Base-by-base conservation (phyloP, 192 early-diverging fungal genomes). In the Umbelopsis ramanniana region DNA sequence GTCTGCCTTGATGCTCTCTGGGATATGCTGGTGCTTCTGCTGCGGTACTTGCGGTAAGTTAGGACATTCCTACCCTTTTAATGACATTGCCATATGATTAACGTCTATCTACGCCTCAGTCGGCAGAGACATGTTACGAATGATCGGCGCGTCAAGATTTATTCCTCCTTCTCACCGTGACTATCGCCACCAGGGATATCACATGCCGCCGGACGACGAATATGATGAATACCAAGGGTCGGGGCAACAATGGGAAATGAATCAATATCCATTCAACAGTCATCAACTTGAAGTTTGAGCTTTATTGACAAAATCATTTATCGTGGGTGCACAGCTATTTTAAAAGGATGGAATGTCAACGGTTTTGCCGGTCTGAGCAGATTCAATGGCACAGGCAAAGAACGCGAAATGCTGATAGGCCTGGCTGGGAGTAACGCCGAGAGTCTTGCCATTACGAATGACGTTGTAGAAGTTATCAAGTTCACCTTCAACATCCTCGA, bases 341-440 rank as follows among this genome's bases (percentile, higher is more conserved):
- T 63, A 63, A 26, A 63, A 12, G 33, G 57, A 35, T 63, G 57
- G 57, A 29, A 63, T 19, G 17, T 71, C 50, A 45, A 71, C 69
- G 23, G 14, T 15, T 33, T 71, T 71, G 11, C 69, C 73, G 4
- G 72, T 66, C 38, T 79, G 67, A 3, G 75, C 74, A 54, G 74
- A 73, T 45, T 80, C 72, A 52, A 80, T 23, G 24, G 74, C 79
- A 29, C 74, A 63, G 17, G 70, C 75, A 71, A 80, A 54, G 24
- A 76, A 72, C 1, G 79, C 79, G 29, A 80, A 72, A 71, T 80
- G 79, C 45, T 80, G 79, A 55, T 70, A 80, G 4, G 71, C 74
- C 14, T 76, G 74, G 15, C 73, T 75, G 9, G 67, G 26, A 66
- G 67, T 52, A 21, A 80, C 46, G 21, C 67, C 68, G 4, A 80